These are phyloP conservation scores for Truncatella angustata DNA, from an alignment of 2,329 filamentous ascomycete genomes.

Conservation along the genomic window DNA sequence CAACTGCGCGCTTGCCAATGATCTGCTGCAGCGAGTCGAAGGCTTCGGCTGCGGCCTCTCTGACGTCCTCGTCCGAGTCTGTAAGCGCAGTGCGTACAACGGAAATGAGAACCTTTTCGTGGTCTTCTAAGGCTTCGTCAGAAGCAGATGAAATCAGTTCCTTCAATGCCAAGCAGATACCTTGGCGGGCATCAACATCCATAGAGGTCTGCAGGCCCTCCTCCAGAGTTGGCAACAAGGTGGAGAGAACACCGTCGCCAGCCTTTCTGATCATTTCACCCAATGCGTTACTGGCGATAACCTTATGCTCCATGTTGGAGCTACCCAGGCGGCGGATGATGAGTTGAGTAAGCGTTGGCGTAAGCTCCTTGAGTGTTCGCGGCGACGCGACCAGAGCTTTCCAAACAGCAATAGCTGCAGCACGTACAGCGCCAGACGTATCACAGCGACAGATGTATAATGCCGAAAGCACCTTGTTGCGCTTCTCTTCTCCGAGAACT, in stretches of 20 bases:
- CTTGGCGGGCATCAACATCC: constrained; percentile 91
- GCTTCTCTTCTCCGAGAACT: constrained; percentile 90
- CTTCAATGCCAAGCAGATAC: constrained; percentile 93
- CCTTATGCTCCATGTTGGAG: constrained; percentile 97
- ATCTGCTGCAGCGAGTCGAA: constrained; percentile 95
- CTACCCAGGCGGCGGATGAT: constrained; percentile 92
- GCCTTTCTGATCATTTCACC: constrained; percentile 97
- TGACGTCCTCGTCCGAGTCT: constrained; percentile 83
- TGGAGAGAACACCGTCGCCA: constrained; percentile 87
- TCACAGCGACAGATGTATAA: constrained; percentile 97
- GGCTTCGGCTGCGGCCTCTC: constrained; percentile 93
- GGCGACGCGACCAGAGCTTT: constrained; percentile 94
- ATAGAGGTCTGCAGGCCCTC: constrained; percentile 85
- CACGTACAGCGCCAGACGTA: constrained; percentile 86
- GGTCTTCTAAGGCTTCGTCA: constrained; percentile 84
- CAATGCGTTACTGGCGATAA: constrained; percentile 95
- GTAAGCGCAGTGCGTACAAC: constrained; percentile 91
- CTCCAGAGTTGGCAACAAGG: constrained; percentile 84
- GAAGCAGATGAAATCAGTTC: constrained; percentile 91
- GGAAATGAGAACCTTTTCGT: constrained; percentile 91
- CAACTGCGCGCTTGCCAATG: constrained; percentile 88
- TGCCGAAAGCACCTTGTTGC: constrained; percentile 95
- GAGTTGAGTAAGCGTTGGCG: constrained; percentile 90
- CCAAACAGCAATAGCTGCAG: constrained; percentile 90
- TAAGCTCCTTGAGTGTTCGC: constrained; percentile 88